Base-by-base conservation (phyloP, 139 green algal genomes). In the Coccomyxa sp. region DNA sequence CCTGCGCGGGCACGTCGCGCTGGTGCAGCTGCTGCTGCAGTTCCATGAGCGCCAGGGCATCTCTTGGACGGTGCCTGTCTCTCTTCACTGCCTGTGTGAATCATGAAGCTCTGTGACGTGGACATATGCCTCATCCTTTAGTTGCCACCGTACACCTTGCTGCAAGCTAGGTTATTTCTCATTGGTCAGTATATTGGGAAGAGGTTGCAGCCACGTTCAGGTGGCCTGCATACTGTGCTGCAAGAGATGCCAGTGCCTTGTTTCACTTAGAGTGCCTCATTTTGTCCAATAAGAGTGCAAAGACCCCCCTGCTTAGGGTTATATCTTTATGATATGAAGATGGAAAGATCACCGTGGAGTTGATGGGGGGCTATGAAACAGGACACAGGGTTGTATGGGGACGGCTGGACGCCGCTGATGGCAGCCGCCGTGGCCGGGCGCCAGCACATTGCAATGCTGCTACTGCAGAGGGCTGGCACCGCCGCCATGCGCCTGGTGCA, bases 331-430 rank as follows among this genome's bases (percentile, higher is more conserved):
- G 38, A 51, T 11, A 51, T 51, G 38, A 51, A 51, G 38, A 51
- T 51, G 38, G 38, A 51, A 51, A 51, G 38, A 51, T 51, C 3
- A 51, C 3, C 38, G 3, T 7, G 51, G 14, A 51, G 78, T 10
- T 21, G 30, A 30, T 80, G 17, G 3, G 10, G 13, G 31, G 17
- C 17, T 16, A 7, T n/a, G 30, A 80, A 31, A n/a, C n/a, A 86
- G 79, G 86, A 92, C 13, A 58, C 79, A 0, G 58, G n/a, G 16
- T 81, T 95, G 76, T 95, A 97, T 83, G 88, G 87, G 1, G 95
- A 97, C 82, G 88, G 88, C 13, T 98, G 95, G 95, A 98, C 94
- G 9, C 95, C 95, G 13, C 88, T 98, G 11, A 96, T 96, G 88
- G 95, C 95, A 0, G 93, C 95, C 13, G 90, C 92, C 13, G 93